phyloP scores from a whole-genome alignment of 495 filamentous ascomycete genomes.

The Geopyxis carbonaria region DNA sequence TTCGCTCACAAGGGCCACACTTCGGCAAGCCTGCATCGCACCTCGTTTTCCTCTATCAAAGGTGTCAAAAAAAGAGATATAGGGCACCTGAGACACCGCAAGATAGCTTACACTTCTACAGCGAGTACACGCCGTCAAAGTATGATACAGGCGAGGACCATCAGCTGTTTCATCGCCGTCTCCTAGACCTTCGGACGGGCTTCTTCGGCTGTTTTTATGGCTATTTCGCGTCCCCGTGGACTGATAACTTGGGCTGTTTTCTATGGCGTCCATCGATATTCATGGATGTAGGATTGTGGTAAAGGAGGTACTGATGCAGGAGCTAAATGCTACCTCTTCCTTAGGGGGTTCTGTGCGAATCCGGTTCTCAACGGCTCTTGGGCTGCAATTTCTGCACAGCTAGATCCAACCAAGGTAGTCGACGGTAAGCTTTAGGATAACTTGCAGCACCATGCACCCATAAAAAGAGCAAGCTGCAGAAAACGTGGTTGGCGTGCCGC shows the following conservation, averaged over 20 bases:
- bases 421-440: too few species aligned
- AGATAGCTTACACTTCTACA: conserved; percentile 66
- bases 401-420: too few species aligned
- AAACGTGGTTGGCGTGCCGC: too few species aligned
- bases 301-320: too few species aligned
- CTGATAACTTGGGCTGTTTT: conserved; percentile 21
- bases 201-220: not conserved
- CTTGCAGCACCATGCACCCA: too few species aligned
- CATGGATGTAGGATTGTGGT: conserved; percentile 13
- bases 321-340: too few species aligned
- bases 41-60: conserved; percentile 64
- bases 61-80: not conserved
- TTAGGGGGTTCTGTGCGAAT: too few species aligned
- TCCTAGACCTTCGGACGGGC: conserved; percentile 1
- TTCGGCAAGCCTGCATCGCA: conserved; percentile 81
- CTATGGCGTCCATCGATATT: conserved; percentile 25
- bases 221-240: conserved; percentile 6
- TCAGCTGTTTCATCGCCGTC: conserved; percentile 17
- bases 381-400: not conserved
- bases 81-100: not conserved
- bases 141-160: conserved; percentile 53
- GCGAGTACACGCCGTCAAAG: conserved; percentile 70
- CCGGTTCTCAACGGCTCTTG: conserved; percentile 5
- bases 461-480: too few species aligned
- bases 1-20: conserved; percentile 84